Percentiles rank a stretch among this genome's conserved stretches.
Conservation (phyloP, 768 basidiomycete species). For the Boletellus sp. region DNA sequence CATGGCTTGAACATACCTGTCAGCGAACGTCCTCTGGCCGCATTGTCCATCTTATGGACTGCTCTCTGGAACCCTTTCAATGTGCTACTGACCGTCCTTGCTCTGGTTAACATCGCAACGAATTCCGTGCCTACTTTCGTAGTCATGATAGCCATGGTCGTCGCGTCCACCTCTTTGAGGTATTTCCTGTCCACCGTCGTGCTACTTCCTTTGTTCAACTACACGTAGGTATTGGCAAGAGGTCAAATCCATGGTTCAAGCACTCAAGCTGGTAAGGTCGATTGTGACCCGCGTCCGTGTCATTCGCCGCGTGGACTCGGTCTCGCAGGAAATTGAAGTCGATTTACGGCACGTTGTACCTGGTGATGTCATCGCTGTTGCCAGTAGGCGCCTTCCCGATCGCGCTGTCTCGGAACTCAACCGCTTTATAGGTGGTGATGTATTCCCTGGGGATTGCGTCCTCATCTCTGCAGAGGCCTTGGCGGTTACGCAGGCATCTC, state of each 20-base stretch:
- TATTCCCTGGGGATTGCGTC: constrained; percentile 36
- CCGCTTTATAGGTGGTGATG: constrained; percentile 27
- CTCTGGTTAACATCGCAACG: constrained; percentile 31
- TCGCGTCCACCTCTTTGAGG: constrained; percentile 33
- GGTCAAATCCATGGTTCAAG: constrained; percentile 33
- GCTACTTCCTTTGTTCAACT: background rate
- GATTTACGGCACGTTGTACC: constrained; percentile 32
- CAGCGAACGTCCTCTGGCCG: constrained; percentile 29
- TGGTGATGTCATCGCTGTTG: constrained; percentile 30
- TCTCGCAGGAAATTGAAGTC: constrained; percentile 26
- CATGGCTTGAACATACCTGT: constrained; percentile 30
- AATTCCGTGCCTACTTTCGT: constrained; percentile 31
- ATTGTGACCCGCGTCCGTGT: constrained; percentile 33
- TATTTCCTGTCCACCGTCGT: constrained; percentile 3
- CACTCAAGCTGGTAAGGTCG: constrained; percentile 31
- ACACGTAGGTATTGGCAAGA: constrained; percentile 31
- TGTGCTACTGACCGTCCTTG: constrained; percentile 30
- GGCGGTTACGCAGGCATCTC: constrained; percentile 34
- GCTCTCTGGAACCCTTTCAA: constrained; percentile 37
- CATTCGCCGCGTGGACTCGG: constrained; percentile 23
- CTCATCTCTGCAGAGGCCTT: constrained; percentile 33
- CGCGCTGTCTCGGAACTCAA: background rate
- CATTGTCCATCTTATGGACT: constrained; percentile 27
- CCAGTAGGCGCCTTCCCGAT: constrained; percentile 19
- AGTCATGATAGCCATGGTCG: constrained; percentile 35